Evolutionary conservation across 2,329 filamentous ascomycete species (phyloP).

Genomic region (Rugonectria rugulosa): DNA sequence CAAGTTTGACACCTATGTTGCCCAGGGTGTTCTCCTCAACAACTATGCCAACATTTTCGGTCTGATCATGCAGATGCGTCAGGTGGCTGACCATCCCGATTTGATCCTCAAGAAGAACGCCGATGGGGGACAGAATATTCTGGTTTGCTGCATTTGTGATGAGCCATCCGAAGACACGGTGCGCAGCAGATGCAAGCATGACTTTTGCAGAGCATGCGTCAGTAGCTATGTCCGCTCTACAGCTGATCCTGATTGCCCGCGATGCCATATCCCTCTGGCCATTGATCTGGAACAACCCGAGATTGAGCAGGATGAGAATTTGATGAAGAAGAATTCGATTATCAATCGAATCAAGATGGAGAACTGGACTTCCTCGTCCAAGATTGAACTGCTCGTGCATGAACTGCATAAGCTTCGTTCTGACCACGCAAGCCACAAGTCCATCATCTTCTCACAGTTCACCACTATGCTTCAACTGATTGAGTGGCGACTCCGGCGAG

Average conservation of each 20-base stretch:
- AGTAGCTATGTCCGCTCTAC: slow-evolving; percentile 74
- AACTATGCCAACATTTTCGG: slow-evolving; percentile 99
- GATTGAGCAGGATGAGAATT: slow-evolving; percentile 87
- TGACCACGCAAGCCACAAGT: slow-evolving; percentile 93
- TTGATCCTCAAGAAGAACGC: slow-evolving; percentile 88
- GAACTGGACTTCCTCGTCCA: slow-evolving; percentile 97
- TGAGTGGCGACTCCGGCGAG: slow-evolving; percentile 93
- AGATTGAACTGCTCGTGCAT: slow-evolving; percentile 96
- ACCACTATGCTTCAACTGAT: slow-evolving; percentile 97
- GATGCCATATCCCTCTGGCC: slow-evolving; percentile 86
- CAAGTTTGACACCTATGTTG: slow-evolving; percentile 94
- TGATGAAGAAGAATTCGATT: slow-evolving; percentile 94
- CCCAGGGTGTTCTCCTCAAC: slow-evolving; percentile 91
- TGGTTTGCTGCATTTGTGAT: slow-evolving; percentile 95
- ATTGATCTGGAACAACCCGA: slow-evolving; percentile 97
- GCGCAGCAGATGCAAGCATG: slow-evolving; percentile 89
- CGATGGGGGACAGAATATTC: slow-evolving; percentile 85
- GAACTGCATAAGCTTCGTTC: slow-evolving; percentile 91
- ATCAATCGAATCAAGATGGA: slow-evolving; percentile 99
- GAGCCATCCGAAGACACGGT: slow-evolving; percentile 96
- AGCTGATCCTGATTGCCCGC: slow-evolving; percentile 81
- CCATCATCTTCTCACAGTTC: slow-evolving; percentile 97
- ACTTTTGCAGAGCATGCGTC: slow-evolving; percentile 60
- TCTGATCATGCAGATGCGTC: slow-evolving; percentile 99
- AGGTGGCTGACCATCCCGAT: slow-evolving; percentile 96